Base-by-base conservation (phyloP, 1,284 basidiomycete species). In the Fistulina hepatica region DNA sequence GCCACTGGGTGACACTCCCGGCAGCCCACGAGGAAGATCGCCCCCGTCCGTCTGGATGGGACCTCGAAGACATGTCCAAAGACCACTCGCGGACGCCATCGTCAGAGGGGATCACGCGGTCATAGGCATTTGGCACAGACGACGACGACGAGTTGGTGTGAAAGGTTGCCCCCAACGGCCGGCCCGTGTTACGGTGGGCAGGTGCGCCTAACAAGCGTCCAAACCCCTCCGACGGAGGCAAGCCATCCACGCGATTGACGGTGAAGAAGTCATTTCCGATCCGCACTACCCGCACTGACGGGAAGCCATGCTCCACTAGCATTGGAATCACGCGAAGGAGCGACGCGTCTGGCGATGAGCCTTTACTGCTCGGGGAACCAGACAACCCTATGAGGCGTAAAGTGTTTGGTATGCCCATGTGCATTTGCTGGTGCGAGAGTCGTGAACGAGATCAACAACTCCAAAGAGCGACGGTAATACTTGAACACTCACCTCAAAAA, bases 361-460 rank as follows among this genome's bases (percentile, higher is more conserved):
- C 60, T 41, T 67, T 66, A 17, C 64, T 60, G n/a, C 70, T 45
- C 20, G 63, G 57, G 41, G 67, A 61, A 41, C 71, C 69, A 11
- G 61, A 58, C 12, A 80, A 55, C 1, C 67, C 69, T 27, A 81
- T 58, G 51, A 72, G 79, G 21, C 65, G 61, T 36, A 82, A 55
- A 16, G 50, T 45, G 0, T 64, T 63, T 1, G 78, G 79, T 26
- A 80, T 56, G 0, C 76, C 76, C 4, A 63, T 52, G 15, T 69
- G 67, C 6, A 81, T 54, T 71, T 79, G 75, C 76, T 80, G 44
- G n/a, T n/a, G n/a, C n/a, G n/a, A n/a, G n/a, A n/a, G n/a, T n/a
- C n/a, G n/a, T n/a, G n/a, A n/a, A n/a, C n/a, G n/a, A n/a, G n/a
- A n/a, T n/a, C n/a, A n/a, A n/a, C n/a, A n/a, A n/a, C n/a, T n/a